Evolutionary conservation across 1,139 yeast genomes (phyloP).

Genomic region (Eremothecium coryli): DNA sequence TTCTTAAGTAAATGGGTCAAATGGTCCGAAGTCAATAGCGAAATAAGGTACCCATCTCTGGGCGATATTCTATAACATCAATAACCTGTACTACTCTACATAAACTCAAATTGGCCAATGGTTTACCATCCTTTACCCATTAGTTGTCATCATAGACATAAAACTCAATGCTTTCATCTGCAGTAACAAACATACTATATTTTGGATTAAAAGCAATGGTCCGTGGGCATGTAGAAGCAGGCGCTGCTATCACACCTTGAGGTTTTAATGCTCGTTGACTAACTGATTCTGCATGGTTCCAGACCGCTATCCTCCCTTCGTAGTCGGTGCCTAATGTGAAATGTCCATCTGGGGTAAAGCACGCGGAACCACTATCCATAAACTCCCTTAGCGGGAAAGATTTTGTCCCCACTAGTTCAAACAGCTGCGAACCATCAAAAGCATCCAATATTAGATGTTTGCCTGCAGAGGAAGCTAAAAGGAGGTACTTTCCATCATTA

Average conservation of each 20-base stretch:
- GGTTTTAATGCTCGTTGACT: conserved; percentile 27
- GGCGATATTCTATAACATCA: conserved; percentile 23
- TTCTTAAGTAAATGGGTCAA: conserved; percentile 60
- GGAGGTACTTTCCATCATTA: conserved; percentile 66
- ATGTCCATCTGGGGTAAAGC: conserved; percentile 77
- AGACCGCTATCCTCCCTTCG: conserved; percentile 47
- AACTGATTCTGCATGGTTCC: conserved; percentile 44
- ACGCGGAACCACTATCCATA: conserved; percentile 51
- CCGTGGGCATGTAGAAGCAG: conserved; percentile 40
- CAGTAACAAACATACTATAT: conserved; percentile 67
- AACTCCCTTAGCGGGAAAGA: conserved; percentile 38
- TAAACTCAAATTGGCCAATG: too few species aligned
- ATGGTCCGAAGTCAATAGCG: conserved; percentile 62
- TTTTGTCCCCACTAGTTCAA: conserved; percentile 41
- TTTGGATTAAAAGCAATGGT: conserved; percentile 71
- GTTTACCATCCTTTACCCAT: too few species aligned
- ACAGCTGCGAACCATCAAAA: conserved; percentile 50
- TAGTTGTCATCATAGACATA: conserved; percentile 21
- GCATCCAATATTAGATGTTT: conserved; percentile 63
- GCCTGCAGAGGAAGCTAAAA: conserved; percentile 47
- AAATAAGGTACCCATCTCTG: conserved; percentile 58
- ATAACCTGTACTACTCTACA: too few species aligned
- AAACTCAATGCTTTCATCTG: conserved; percentile 43
- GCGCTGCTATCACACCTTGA: conserved; percentile 25
- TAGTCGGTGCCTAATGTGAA: conserved; percentile 56